Evolutionary conservation across 495 filamentous ascomycete species (phyloP).

Genomic region (Trichoderma reesei): DNA sequence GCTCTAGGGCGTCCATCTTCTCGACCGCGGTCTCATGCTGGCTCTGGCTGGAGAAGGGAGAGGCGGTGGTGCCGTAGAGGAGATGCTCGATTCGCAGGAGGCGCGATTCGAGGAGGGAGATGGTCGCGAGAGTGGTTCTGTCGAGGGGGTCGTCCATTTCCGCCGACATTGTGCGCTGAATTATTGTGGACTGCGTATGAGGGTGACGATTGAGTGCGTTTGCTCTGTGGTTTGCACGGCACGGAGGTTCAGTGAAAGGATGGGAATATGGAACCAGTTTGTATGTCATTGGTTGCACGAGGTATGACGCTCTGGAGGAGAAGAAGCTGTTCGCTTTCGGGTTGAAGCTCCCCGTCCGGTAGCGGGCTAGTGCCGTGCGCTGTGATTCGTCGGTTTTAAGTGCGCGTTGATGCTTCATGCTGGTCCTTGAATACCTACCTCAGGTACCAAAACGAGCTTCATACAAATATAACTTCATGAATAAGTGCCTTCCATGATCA

Average conservation of each 20-base stretch:
- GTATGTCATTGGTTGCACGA: neutral
- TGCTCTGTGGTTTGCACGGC: neutral
- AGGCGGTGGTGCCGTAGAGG: constrained; percentile 47
- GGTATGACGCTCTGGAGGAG: neutral
- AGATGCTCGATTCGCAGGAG: constrained; percentile 65
- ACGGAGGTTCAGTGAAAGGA: neutral
- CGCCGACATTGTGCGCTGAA: constrained; percentile 12
- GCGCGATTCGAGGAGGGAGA: constrained; percentile 68
- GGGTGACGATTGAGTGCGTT: neutral
- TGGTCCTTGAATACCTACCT: neutral
- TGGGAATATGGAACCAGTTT: neutral
- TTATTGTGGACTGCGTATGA: neutral
- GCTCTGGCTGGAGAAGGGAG: constrained; percentile 28
- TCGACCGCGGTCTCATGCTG: constrained; percentile 28
- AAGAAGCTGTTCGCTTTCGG: neutral
- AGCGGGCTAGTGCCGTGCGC: neutral
- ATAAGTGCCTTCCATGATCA: neutral
- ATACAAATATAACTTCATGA: neutral
- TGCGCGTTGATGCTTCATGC: neutral
- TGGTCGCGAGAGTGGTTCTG: constrained; percentile 48
- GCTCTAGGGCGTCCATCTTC: constrained; percentile 56
- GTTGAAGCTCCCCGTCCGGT: neutral
- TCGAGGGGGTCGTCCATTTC: constrained; percentile 39
- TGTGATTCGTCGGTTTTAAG: neutral
- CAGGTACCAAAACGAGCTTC: neutral